Evolutionary conservation across 2,329 filamentous ascomycete species (phyloP).

Genomic region (Aspergillus sp.): DNA sequence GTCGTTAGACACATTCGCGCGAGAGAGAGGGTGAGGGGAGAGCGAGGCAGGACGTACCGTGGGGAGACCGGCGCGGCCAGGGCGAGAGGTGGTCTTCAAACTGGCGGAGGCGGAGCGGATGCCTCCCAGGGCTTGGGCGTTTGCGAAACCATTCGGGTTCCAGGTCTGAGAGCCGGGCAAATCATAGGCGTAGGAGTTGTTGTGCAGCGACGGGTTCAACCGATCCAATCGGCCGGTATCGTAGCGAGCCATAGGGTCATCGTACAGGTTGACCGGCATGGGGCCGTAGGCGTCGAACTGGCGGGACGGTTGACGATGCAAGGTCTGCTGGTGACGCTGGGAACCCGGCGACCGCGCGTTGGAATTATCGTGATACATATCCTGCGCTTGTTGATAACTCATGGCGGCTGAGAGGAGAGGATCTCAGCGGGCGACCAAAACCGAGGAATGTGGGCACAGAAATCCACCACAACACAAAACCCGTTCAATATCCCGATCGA

Average conservation of each 20-base stretch:
- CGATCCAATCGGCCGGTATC: slow-evolving; percentile 57
- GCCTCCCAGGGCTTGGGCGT: slow-evolving; percentile 63
- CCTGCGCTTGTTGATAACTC: slow-evolving; percentile 41
- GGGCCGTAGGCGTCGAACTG: slow-evolving; percentile 73
- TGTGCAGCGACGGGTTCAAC: slow-evolving; percentile 57
- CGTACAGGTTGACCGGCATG: slow-evolving; percentile 69
- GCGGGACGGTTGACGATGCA: slow-evolving; percentile 71
- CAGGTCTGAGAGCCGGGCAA: slow-evolving; percentile 70
- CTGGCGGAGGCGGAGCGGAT: slow-evolving; percentile 57
- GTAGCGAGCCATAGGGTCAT: slow-evolving; percentile 61
- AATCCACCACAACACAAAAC: slow-evolving; percentile 29
- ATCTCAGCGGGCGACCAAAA: slow-evolving; percentile 12
- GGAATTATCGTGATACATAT: slow-evolving; percentile 68
- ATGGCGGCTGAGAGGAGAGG: slow-evolving; percentile 23
- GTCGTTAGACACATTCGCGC: slow-evolving; percentile 5
- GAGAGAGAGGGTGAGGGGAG: background rate
- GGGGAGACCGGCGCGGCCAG: slow-evolving; percentile 62
- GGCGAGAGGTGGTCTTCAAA: slow-evolving; percentile 55
- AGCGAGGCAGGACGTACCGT: slow-evolving; percentile 58
- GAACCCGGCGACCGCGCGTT: slow-evolving; percentile 72
- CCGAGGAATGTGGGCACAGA: slow-evolving; percentile 32
- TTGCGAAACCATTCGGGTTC: slow-evolving; percentile 73
- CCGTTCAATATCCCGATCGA: slow-evolving; percentile 20
- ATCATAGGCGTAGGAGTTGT: slow-evolving; percentile 66
- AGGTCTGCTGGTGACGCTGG: slow-evolving; percentile 64